Percentiles rank a stretch among this genome's conserved stretches.
Evolutionary conservation across 2,329 filamentous ascomycete species (phyloP).

Genomic region (Emergomyces pasteurianus): DNA sequence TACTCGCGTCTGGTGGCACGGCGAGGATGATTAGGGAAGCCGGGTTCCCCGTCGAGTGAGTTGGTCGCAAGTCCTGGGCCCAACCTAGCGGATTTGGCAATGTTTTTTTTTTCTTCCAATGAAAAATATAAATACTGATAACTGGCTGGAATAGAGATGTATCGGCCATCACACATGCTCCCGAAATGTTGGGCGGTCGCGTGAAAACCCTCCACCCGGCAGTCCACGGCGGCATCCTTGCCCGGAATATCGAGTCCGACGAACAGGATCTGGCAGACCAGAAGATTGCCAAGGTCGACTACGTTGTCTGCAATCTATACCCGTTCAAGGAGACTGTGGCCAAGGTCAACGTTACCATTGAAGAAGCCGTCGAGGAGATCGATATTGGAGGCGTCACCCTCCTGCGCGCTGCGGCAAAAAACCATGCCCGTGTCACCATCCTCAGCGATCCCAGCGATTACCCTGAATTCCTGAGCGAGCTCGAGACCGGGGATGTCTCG

Average conservation of each 20-base stretch:
- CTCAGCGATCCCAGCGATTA: slow-evolving; percentile 92
- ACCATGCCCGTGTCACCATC: slow-evolving; percentile 90
- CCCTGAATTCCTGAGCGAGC: slow-evolving; percentile 81
- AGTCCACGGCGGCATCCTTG: slow-evolving; percentile 74
- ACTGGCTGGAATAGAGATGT: slow-evolving; percentile 57
- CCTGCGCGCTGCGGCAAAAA: slow-evolving; percentile 93
- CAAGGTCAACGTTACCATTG: slow-evolving; percentile 92
- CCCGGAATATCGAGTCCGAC: slow-evolving; percentile 85
- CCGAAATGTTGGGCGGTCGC: slow-evolving; percentile 87
- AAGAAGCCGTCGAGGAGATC: slow-evolving; percentile 96
- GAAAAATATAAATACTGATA: neutral
- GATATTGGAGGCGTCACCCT: slow-evolving; percentile 97
- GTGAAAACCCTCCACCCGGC: slow-evolving; percentile 96
- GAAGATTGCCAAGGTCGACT: slow-evolving; percentile 91
- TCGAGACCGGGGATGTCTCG: slow-evolving; percentile 73
- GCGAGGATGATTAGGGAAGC: slow-evolving; percentile 94
- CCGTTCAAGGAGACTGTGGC: slow-evolving; percentile 98
- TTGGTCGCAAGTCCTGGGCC: slow-evolving; percentile 7
- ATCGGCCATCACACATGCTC: slow-evolving; percentile 90
- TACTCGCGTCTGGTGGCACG: slow-evolving; percentile 90
- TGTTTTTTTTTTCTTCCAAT: neutral
- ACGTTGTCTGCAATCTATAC: slow-evolving; percentile 95
- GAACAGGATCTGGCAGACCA: slow-evolving; percentile 93
- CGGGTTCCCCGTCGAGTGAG: slow-evolving; percentile 87
- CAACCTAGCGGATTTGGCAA: neutral